Evolutionary conservation across 2,329 filamentous ascomycete genomes (phyloP), one percentile per base, ranked within the genome.

Genomic region (Verticillium alfalfae): DNA sequence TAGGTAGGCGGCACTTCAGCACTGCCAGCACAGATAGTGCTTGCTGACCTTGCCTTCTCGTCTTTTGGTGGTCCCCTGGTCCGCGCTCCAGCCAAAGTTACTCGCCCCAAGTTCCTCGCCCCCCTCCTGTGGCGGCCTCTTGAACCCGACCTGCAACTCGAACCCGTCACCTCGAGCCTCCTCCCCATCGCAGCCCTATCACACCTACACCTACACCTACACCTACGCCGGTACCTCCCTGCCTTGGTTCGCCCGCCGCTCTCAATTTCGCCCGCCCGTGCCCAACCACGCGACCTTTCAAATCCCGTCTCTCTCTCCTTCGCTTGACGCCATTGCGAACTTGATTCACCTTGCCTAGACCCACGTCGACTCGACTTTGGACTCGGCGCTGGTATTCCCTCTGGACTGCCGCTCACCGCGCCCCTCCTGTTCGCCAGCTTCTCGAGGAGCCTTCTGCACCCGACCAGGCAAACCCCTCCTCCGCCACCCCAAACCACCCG

Each of bases 171-270:
- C 63, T 65, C 62, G 45, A 62, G 64, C 58, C 58, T 63, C 54
- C 61, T 58, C 67, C 5, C 67, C 58, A 56, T 64, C 65, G 69
- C 69, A 71, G 69, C 69, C 69, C 67, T 71, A 70, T 63, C 64
- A 66, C 63, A 63, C 61, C 63, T 59, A 63, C 59, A 68, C 64
- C 62, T 63, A 61, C 63, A 63, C 61, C 63, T 59, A 63, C 58
- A 59, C 62, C 64, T 60, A 31, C 26, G 26, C 26, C 26, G 4
- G 26, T 5, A 57, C 62, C 52, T 57, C 54, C 60, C 45, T 62
- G 59, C 34, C 59, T 60, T 57, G 52, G 37, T 41, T 60, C 59
- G 58, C 58, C 62, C 58, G 55, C 59, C 39, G 52, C 37, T 56
- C 9, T 45, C 57, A 49, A 34, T 57, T 59, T 63, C 45, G 45